Percentiles rank a stretch among this genome's conserved stretches.
These are phyloP conservation scores for Pseudomassariella vexata DNA, from an alignment of 2,329 filamentous ascomycete species.

Conservation along the genomic window DNA sequence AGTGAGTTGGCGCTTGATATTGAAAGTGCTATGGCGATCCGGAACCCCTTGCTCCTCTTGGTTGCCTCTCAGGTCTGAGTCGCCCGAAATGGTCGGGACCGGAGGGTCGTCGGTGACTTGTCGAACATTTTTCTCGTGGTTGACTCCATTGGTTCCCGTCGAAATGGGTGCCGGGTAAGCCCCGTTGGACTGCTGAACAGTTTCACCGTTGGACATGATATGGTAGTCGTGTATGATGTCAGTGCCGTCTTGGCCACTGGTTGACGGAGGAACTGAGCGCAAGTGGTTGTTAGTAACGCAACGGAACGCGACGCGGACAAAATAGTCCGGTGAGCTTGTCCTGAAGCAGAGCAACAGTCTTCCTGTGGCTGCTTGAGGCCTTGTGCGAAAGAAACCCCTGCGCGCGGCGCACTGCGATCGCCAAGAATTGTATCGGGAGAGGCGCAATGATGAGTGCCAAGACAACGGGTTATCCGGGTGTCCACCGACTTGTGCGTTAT, in stretches of 20 bases:
- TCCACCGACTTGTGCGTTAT: too few relatives aligned
- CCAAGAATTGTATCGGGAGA: slow-evolving; percentile 2
- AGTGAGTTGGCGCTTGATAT: slow-evolving; percentile 27
- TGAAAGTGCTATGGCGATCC: slow-evolving; percentile 8
- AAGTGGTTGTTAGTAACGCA: too few relatives aligned
- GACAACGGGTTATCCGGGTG: too few relatives aligned
- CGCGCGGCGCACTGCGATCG: neutral
- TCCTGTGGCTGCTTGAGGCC: slow-evolving; percentile 5
- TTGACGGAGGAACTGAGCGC: too few relatives aligned
- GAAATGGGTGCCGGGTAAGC: slow-evolving; percentile 1
- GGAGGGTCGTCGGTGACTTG: slow-evolving; percentile 1
- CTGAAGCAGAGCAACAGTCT: neutral
- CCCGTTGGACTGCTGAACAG: too few relatives aligned
- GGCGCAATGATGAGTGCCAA: slow-evolving; percentile 6
- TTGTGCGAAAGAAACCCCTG: slow-evolving; percentile 5
- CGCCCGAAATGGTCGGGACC: neutral
- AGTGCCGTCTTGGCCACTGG: too few relatives aligned
- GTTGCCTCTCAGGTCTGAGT: slow-evolving; percentile 6
- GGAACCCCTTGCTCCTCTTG: slow-evolving; percentile 10
- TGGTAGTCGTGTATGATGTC: slow-evolving; percentile 4
- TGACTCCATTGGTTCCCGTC: neutral
- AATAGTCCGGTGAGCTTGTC: slow-evolving; percentile 1
- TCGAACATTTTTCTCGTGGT: neutral
- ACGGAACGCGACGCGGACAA: slow-evolving; percentile 2
- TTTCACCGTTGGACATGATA: slow-evolving; percentile 6